A percentile compares a stretch with the other conserved stretches of the same genome.
Evolutionary conservation across 2,329 filamentous ascomycete genomes (phyloP).

Genomic region (Fusarium sp.): DNA sequence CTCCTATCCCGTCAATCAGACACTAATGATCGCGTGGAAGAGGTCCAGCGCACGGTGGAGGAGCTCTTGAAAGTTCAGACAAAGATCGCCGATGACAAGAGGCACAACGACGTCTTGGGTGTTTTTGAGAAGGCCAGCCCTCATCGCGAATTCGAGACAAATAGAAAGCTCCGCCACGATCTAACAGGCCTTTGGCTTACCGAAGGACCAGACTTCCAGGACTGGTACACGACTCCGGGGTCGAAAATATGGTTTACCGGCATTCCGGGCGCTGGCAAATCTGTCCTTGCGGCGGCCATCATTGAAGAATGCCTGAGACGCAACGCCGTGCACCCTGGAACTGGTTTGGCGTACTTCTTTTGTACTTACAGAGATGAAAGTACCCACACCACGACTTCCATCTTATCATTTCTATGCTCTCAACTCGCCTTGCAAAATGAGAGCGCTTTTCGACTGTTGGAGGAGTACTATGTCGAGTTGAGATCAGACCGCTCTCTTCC

Average conservation of each 20-base stretch:
- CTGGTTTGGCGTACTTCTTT: constrained; percentile 19
- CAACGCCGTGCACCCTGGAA: not conserved
- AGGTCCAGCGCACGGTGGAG: not conserved
- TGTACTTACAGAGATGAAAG: not conserved
- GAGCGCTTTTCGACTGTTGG: not conserved
- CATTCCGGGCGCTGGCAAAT: constrained; percentile 28
- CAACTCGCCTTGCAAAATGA: constrained; percentile 20
- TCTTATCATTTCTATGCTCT: not conserved
- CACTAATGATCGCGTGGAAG: not conserved
- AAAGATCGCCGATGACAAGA: not conserved
- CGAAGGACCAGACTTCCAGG: not conserved
- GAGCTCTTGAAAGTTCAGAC: constrained; percentile 7
- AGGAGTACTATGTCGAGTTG: constrained; percentile 8
- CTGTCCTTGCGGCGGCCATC: constrained; percentile 5
- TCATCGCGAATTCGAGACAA: not conserved
- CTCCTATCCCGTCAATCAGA: constrained; percentile 6
- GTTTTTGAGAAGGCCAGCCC: constrained; percentile 20
- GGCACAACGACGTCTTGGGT: not conserved
- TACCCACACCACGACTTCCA: not conserved
- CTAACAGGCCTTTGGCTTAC: constrained; percentile 21
- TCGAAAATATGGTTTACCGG: constrained; percentile 13
- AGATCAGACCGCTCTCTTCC: not conserved
- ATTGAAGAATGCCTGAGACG: constrained; percentile 14
- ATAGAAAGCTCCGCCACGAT: not conserved
- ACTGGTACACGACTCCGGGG: not conserved